phyloP scores from a whole-genome alignment of 2,329 filamentous ascomycete species.

The Beauveria varroae region DNA sequence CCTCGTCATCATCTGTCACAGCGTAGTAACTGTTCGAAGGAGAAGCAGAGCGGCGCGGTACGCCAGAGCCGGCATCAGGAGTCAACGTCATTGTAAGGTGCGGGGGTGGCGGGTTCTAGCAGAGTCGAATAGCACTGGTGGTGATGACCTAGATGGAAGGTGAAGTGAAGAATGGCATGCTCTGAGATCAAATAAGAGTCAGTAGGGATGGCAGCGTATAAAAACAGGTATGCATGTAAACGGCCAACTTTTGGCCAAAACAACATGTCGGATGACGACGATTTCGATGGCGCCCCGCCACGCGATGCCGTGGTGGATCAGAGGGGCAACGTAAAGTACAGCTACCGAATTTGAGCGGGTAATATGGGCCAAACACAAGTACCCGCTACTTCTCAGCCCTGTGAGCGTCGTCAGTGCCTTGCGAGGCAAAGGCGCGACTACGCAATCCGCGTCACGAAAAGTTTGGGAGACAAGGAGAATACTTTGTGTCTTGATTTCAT shows the following conservation, averaged over 20 bases:
- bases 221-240: not conserved
- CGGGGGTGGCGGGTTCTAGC: not conserved
- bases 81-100: not conserved
- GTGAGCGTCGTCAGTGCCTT: constrained; percentile 8
- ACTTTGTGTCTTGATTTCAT: too few relatives aligned
- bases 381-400: constrained; percentile 4
- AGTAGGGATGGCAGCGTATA: not conserved
- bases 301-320: not conserved
- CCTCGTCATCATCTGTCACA: constrained; percentile 92
- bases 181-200: not conserved
- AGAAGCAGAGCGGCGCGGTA: constrained; percentile 35
- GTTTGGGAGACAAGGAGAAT: too few relatives aligned
- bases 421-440: not conserved
- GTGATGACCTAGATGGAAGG: not conserved
- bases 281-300: constrained; percentile 4
- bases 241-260: not conserved
- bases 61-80: not conserved
- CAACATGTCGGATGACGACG: constrained; percentile 4
- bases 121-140: not conserved
- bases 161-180: not conserved
- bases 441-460: not conserved
- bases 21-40: constrained; percentile 88
- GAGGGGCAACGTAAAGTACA: constrained; percentile 5
- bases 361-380: not conserved
- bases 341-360: not conserved